Conservation (phyloP, 2,329 filamentous ascomycete genomes). For the Talaromyces pinophilus region DNA sequence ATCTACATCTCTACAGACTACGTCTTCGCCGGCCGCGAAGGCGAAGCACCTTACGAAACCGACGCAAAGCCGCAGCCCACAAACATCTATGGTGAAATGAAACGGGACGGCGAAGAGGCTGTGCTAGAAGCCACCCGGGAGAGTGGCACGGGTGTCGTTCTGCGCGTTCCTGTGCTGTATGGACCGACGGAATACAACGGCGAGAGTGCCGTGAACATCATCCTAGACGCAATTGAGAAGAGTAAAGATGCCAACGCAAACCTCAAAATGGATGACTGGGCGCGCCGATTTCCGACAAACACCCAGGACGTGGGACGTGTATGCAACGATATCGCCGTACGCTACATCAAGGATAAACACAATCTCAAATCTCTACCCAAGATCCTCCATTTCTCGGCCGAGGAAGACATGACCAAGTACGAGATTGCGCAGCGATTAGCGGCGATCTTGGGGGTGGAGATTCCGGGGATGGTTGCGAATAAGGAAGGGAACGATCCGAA, state of each 20-base stretch:
- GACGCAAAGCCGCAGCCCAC: constrained; percentile 66
- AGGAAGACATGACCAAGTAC: constrained; percentile 86
- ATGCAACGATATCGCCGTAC: constrained; percentile 69
- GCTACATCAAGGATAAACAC: constrained; percentile 60
- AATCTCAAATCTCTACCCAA: constrained; percentile 60
- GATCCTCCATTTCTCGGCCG: constrained; percentile 81
- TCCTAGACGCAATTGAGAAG: constrained; percentile 76
- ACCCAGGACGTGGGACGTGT: constrained; percentile 84
- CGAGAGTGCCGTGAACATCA: constrained; percentile 80
- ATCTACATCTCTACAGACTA: constrained; percentile 74
- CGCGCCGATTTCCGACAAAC: constrained; percentile 81
- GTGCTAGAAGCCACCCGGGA: constrained; percentile 63
- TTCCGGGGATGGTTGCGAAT: constrained; percentile 66
- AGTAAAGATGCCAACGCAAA: constrained; percentile 57
- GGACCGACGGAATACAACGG: constrained; percentile 68
- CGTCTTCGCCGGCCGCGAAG: constrained; percentile 73
- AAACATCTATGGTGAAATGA: constrained; percentile 77
- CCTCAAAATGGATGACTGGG: constrained; percentile 84
- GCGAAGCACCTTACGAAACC: constrained; percentile 80
- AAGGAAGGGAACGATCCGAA: constrained; percentile 71
- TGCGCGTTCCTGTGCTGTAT: constrained; percentile 83
- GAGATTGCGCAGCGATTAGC: constrained; percentile 79
- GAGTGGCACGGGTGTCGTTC: constrained; percentile 63
- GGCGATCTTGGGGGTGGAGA: constrained; percentile 74
- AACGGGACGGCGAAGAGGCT: constrained; percentile 69